Evolutionary conservation across 441 rosid genomes (phyloP), one percentile per base, ranked within the genome.

Genomic region (Croton laevigatus): DNA sequence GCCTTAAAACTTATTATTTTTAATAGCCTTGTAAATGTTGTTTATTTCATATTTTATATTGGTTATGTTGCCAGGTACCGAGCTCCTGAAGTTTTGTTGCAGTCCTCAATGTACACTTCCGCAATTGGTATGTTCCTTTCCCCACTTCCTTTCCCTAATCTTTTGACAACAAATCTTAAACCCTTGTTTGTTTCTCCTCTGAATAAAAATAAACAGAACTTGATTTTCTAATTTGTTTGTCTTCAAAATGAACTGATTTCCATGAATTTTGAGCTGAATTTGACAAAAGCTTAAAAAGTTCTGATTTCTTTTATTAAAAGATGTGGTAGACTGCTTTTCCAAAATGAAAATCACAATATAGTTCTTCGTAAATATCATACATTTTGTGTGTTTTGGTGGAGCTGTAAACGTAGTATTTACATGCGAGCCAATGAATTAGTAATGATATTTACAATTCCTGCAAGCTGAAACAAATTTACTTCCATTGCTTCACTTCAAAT

Each of bases 71-170:
- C 44, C 81, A 95, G 99, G 97, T 95, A 95, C 73, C 90, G 96
- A 60, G 99, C 99, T 48, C 99, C 98, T 51, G 99, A 95, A 81
- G 94, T 95, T 65, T 78, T 93, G 76, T 92, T 93, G 75, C 98
- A 89, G 77, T 93, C 99, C 57, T 83, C 87, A 74, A 49, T 75
- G 0, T 95, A 95, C 79, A 80, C 84, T 68, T 85, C 91, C n/a
- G 89, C 94, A 84, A 91, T 93, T 79, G 97, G 97, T 88, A 66
- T 75, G 91, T 53, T 75, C 53, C 54, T 42, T 52, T 49, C 37
- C 27, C 16, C 36, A 27, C 49, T 3, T 27, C 4, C 49, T 20
- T 44, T 9, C 23, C 59, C 58, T 12, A 23, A 22, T 73, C 49
- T 60, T 58, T 52, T n/a, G 37, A 54, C 53, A 17, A 46, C 40